phyloP scores from a whole-genome alignment of 2,329 filamentous ascomycete species.

The Scopulariopsis brevicaulis region DNA sequence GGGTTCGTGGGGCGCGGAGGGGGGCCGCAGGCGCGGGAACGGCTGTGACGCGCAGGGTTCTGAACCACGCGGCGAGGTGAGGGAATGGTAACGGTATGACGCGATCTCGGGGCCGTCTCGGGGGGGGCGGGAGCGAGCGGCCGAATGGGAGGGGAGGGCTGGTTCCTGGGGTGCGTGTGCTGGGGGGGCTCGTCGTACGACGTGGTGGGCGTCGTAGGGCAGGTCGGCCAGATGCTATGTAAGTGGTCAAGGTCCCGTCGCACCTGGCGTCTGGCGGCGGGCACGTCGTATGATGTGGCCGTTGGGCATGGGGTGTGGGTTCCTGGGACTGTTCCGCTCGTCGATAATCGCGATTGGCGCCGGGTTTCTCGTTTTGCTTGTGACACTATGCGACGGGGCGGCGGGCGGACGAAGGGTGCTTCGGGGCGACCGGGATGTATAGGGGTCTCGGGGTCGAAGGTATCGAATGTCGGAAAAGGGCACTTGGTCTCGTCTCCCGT shows the following conservation, averaged over 20 bases:
- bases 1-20: neutral
- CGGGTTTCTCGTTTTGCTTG: neutral
- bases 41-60: neutral
- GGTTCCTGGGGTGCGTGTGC: neutral
- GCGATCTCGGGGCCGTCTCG: neutral
- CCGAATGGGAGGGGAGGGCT: neutral
- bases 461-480: too few relatives aligned
- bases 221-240: neutral
- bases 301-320: neutral
- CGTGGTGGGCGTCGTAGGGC: neutral
- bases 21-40: neutral
- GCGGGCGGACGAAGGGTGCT: neutral
- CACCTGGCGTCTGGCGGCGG: neutral
- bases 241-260: neutral
- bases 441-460: neutral
- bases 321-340: neutral
- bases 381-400: neutral
- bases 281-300: slow-evolving; percentile 3
- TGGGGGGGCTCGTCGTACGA: neutral
- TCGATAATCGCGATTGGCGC: neutral
- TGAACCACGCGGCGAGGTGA: neutral
- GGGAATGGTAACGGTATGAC: neutral
- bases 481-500: too few relatives aligned
- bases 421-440: neutral
- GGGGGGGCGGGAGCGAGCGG: neutral